phyloP scores from a whole-genome alignment of 169 alveolate species.

The Eimeria falciformis region DNA sequence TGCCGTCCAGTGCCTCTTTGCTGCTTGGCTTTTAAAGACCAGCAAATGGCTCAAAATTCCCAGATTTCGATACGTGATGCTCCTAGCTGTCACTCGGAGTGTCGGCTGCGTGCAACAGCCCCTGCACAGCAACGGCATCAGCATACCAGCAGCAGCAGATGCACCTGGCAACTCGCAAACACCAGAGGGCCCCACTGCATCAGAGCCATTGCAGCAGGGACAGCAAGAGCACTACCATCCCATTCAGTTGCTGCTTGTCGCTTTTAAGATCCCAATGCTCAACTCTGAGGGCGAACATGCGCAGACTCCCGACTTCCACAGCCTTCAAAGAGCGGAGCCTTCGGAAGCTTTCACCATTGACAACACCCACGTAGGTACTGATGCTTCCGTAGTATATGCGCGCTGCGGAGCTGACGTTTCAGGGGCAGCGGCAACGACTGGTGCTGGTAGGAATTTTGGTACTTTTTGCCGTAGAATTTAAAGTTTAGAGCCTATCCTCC shows the following conservation, averaged over 20 bases:
- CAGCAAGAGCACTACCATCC: neutral
- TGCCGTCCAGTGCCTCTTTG: conserved; percentile 64
- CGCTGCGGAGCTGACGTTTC: neutral
- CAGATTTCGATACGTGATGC: conserved; percentile 49
- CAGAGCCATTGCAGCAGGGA: neutral
- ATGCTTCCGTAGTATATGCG: neutral
- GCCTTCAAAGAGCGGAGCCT: conserved; percentile 24
- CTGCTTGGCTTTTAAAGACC: conserved; percentile 59
- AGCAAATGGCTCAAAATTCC: conserved; percentile 71
- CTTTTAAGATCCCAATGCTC: conserved; percentile 1
- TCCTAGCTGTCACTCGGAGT: conserved; percentile 7
- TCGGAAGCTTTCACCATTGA: conserved; percentile 58
- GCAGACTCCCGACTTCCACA: conserved; percentile 12
- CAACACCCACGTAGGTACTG: conserved; percentile 59
- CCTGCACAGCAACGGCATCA: neutral
- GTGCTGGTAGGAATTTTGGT: no score
- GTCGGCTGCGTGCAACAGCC: neutral
- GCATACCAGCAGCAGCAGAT: neutral
- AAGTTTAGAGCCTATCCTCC: no score
- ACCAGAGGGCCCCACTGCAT: neutral
- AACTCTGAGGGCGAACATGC: neutral
- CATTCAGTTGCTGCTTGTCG: conserved; percentile 57
- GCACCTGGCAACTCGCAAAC: neutral
- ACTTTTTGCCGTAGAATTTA: no score
- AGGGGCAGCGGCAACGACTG: no score